phyloP scores from a whole-genome alignment of 1,139 yeast genomes.

The Hyphopichia buzzinii region DNA sequence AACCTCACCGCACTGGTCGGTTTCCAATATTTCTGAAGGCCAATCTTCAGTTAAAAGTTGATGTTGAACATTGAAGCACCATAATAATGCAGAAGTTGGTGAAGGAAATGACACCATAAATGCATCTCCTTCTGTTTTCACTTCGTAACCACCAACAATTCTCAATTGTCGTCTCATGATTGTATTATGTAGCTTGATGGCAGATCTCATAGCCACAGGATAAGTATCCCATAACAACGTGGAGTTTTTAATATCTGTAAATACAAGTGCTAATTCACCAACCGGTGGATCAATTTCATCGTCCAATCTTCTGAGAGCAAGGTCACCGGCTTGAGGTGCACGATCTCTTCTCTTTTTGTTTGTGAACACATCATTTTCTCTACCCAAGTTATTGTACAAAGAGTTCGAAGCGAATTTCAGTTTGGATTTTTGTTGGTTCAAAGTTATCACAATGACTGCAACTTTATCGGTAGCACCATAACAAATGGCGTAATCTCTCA shows the following conservation, averaged over 20 bases:
- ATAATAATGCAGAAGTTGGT: slow-evolving; percentile 81
- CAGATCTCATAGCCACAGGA: slow-evolving; percentile 94
- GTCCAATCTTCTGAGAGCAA: slow-evolving; percentile 77
- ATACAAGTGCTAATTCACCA: slow-evolving; percentile 91
- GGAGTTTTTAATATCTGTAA: slow-evolving; percentile 95
- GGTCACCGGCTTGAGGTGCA: slow-evolving; percentile 61
- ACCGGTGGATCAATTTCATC: slow-evolving; percentile 95
- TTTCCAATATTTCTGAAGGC: slow-evolving; percentile 90
- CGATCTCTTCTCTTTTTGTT: slow-evolving; percentile 56
- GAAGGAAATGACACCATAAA: slow-evolving; percentile 98
- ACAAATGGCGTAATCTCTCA: slow-evolving; percentile 91
- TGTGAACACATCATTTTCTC: slow-evolving; percentile 38
- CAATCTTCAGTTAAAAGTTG: slow-evolving; percentile 83
- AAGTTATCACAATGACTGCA: slow-evolving; percentile 79
- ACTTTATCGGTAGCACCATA: slow-evolving; percentile 84
- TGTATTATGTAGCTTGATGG: slow-evolving; percentile 89
- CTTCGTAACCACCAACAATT: slow-evolving; percentile 95
- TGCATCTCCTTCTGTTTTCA: slow-evolving; percentile 98
- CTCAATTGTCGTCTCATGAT: slow-evolving; percentile 93
- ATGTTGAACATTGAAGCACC: slow-evolving; percentile 94
- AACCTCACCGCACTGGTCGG: slow-evolving; percentile 81
- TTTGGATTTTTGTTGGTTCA: slow-evolving; percentile 41
- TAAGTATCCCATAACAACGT: slow-evolving; percentile 91
- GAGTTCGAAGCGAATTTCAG: slow-evolving; percentile 29
- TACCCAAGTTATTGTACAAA: slow-evolving; percentile 40